Base-by-base conservation (phyloP, 208 protist genomes). In the Novymonas esmeraldas region DNA sequence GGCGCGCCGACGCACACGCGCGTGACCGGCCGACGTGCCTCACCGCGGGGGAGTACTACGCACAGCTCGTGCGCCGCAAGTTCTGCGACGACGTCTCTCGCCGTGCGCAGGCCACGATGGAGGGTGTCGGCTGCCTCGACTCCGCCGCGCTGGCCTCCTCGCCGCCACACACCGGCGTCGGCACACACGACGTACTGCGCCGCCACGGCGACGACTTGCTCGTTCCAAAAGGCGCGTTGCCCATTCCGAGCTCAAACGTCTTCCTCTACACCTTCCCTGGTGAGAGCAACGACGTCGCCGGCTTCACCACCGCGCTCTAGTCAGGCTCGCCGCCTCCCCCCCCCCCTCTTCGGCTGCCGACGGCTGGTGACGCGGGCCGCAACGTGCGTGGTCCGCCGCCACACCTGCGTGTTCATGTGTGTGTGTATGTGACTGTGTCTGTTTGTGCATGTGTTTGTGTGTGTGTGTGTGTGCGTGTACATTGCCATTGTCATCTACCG, bases 261-360 rank as follows among this genome's bases (percentile, higher is more conserved):
- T 86, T 86, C 49, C 68, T 86, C 13, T 86, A 79, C 63, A 38
- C 58, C 2, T 83, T 83, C 34, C 60, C 71, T 0, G 72, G 63
- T 13, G 69, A 77, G 51, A 63, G 34, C 38, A 63, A 29, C 14
- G 56, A 75, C 4, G 33, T 31, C 16, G 28, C n/a, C 24, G 2
- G 6, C 3, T 45, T 20, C 1, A 36, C 48, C n/a, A 9, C 24
- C 24, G 33, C 38, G 0, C 13, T 24, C 34, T 61, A 42, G 38
- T 46, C 26, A 2, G 28, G 6, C 6, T 33, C 6, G 28, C 31
- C 44, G n/a, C n/a, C n/a, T n/a, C n/a, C n/a, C n/a, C n/a, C n/a
- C n/a, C n/a, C n/a, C n/a, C n/a, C n/a, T n/a, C n/a, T n/a, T n/a
- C n/a, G n/a, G n/a, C n/a, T n/a, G n/a, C n/a, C n/a, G n/a, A n/a